Conservation (phyloP, 163 green algal genomes). For the Scenedesmus sp. region DNA sequence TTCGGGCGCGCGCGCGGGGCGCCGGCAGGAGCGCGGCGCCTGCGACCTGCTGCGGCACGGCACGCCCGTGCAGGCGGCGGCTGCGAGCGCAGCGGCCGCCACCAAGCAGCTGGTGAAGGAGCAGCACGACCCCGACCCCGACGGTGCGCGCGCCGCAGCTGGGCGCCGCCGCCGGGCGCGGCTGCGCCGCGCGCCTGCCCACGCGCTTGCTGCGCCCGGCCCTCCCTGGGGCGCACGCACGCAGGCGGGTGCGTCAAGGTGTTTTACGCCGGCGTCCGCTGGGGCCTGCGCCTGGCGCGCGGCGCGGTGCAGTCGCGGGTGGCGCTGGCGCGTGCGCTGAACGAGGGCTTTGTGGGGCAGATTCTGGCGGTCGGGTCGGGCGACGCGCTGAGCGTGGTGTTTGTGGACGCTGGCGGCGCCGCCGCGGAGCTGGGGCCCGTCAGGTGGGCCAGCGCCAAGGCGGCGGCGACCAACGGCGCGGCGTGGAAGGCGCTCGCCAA, state of each 20-base stretch:
- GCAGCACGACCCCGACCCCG: background rate
- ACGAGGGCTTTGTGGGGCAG: slow-evolving; percentile 60
- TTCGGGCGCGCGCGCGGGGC: background rate
- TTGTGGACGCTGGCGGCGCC: slow-evolving; percentile 51
- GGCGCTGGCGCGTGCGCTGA: slow-evolving; percentile 59
- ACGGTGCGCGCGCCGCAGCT: slow-evolving; percentile 5
- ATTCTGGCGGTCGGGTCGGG: slow-evolving; percentile 59
- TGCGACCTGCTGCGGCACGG: background rate
- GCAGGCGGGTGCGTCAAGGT: slow-evolving; percentile 61
- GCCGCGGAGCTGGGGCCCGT: slow-evolving; percentile 21
- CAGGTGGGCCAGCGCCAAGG: slow-evolving; percentile 24
- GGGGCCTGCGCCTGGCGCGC: slow-evolving; percentile 58
- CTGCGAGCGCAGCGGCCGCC: background rate
- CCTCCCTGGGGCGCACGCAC: background rate
- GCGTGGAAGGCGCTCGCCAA: slow-evolving; percentile 27
- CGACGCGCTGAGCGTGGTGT: slow-evolving; percentile 61
- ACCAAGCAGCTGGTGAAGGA: slow-evolving; percentile 2
- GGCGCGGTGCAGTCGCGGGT: slow-evolving; percentile 50
- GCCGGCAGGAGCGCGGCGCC: background rate
- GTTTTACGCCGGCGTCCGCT: slow-evolving; percentile 67
- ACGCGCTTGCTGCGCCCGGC: background rate
- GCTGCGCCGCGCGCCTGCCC: too few relatives aligned
- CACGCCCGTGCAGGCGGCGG: slow-evolving; percentile 6
- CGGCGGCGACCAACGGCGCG: background rate
- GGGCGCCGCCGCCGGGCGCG: too few relatives aligned